Percentiles rank a stretch among this genome's conserved stretches.
phyloP scores from a whole-genome alignment of 2,329 filamentous ascomycete species.

The Trichoderma sp. region DNA sequence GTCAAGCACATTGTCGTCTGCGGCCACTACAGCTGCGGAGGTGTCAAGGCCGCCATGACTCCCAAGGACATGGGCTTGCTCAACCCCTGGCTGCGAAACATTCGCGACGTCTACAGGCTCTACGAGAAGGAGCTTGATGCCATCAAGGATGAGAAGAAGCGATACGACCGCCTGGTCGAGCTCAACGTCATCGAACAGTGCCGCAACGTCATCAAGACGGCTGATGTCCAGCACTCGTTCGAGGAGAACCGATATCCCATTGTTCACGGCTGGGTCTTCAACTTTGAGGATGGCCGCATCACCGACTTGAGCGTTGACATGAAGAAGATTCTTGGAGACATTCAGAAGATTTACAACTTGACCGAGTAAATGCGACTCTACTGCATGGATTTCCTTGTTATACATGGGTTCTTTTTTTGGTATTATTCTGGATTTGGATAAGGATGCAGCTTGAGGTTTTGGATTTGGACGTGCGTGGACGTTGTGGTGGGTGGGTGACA shows the following conservation, averaged over 20 bases:
- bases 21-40: constrained; percentile 76
- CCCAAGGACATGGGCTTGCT: constrained; percentile 67
- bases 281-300: constrained; percentile 64
- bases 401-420: not conserved
- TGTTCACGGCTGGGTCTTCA: constrained; percentile 74
- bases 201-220: constrained; percentile 75
- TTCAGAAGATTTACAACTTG: constrained; percentile 66
- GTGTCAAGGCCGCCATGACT: constrained; percentile 72
- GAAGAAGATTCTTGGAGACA: constrained; percentile 51
- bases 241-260: constrained; percentile 62
- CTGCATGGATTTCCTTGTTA: not conserved
- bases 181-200: constrained; percentile 79
- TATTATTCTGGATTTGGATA: not conserved
- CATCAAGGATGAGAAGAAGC: constrained; percentile 56
- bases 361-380: constrained; percentile 31
- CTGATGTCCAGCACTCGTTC: constrained; percentile 71
- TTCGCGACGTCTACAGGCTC: constrained; percentile 70
- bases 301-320: constrained; percentile 65
- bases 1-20: constrained; percentile 80
- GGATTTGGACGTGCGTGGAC: not conserved
- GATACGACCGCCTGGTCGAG: constrained; percentile 72
- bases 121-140: constrained; percentile 68
- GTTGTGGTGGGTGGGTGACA: not conserved
- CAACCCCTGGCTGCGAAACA: constrained; percentile 73
- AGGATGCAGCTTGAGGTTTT: not conserved